Base-by-base conservation (phyloP, 129 eudicot genomes). In the Smallanthus sonchifolius region DNA sequence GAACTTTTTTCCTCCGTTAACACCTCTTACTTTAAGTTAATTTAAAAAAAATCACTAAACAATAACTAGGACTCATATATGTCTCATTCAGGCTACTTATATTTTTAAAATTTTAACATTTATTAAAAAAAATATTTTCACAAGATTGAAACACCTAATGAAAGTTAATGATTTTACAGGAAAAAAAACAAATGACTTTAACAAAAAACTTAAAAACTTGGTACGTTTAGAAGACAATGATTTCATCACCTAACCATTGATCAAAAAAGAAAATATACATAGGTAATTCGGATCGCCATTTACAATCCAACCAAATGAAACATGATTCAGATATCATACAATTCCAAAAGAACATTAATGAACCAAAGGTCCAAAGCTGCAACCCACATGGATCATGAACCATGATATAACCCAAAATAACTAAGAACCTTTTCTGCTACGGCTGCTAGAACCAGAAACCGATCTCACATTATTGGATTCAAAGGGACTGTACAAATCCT, bases 381-480 rank as follows among this genome's bases (percentile, higher is more conserved):
- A 57, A 13, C 65, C 32, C 57, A 8, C 40, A 62, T 14, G 39
- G 38, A 40, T 8, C 38, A 45, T 39, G 42, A 10, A 10, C 28
- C 30, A 9, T 19, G 17, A 24, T 24, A 24, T 24, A 24, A 24
- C 60, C 5, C 28, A 20, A 52, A 43, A 78, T 16, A 39, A 75
- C 80, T 82, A 86, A 15, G 83, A 87, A 16, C 87, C 86, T 78
- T 80, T 85, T 79, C 85, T 76, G 70, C 89, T 85, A 45, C 94
- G 88, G 81, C 88, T 87, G 42, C 96, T 77, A 66, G 87, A 68
- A 74, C 91, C 83, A 19, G 84, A 75, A 43, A 80, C 82, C 24
- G 70, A 81, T 87, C 86, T 87, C 76, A 52, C 5, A 5, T 51
- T 85, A 63, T 73, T 60, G n/a, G 86, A 11, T 52, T 87, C 96